These are phyloP conservation scores for Rossbeevera mucosa DNA, from an alignment of 768 basidiomycete species.

Conservation along the genomic window DNA sequence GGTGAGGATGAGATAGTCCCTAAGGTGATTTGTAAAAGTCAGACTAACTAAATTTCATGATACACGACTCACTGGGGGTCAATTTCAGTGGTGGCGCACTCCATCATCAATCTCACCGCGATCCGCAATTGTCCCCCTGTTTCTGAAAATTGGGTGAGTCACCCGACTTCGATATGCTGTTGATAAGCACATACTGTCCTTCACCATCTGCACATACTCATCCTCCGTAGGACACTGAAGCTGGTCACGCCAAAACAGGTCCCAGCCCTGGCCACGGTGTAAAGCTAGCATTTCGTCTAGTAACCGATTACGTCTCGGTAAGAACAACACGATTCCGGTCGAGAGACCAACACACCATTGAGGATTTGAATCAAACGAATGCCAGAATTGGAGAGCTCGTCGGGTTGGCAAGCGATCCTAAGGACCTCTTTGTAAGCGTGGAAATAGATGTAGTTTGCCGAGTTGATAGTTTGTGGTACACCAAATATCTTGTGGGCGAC, in stretches of 20 bases:
- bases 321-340: background rate
- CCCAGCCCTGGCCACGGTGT: background rate
- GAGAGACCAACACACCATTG: background rate
- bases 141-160: background rate
- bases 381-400: background rate
- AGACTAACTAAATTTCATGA: background rate
- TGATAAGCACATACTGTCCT: background rate
- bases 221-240: background rate
- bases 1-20: background rate
- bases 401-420: background rate
- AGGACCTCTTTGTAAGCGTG: background rate
- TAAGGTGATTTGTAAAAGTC: background rate
- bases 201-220: background rate
- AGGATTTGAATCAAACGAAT: background rate
- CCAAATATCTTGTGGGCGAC: background rate
- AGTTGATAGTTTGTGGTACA: background rate
- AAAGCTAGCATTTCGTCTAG: background rate
- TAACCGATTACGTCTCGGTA: background rate
- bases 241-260: background rate
- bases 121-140: background rate
- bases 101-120: background rate
- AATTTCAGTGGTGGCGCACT: background rate
- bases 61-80: background rate
- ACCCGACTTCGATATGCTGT: background rate
- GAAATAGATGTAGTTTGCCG: background rate